These are phyloP conservation scores for Viridothelium virens DNA, from an alignment of 495 filamentous ascomycete species.

Conservation along the genomic window DNA sequence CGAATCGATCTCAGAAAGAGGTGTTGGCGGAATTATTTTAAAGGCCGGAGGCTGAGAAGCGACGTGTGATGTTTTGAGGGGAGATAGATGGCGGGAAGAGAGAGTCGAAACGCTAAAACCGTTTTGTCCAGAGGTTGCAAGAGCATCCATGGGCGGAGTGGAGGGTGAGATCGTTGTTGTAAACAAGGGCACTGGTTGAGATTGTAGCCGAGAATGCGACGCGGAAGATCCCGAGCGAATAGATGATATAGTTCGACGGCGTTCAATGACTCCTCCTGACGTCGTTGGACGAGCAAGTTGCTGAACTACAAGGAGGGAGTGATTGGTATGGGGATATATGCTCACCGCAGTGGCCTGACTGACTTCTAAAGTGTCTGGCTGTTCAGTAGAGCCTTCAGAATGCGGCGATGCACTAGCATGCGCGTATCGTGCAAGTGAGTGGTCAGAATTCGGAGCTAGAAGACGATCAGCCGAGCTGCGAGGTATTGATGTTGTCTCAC, in stretches of 20 bases:
- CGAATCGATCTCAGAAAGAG: constrained; percentile 43
- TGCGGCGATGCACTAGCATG: constrained; percentile 48
- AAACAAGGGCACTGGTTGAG: background rate
- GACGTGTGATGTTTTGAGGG: constrained; percentile 63
- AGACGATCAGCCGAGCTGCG: constrained; percentile 7
- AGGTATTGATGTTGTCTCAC: constrained; percentile 9
- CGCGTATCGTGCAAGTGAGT: constrained; percentile 33
- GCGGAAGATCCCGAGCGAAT: background rate
- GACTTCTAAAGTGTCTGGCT: constrained; percentile 54
- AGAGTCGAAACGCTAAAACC: background rate
- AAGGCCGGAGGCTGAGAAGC: constrained; percentile 62
- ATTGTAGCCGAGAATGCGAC: background rate
- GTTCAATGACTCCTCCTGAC: background rate
- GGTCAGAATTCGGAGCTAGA: constrained; percentile 15
- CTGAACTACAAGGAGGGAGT: constrained; percentile 71
- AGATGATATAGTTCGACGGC: constrained; percentile 14
- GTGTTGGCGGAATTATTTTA: constrained; percentile 69
- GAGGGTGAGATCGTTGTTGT: background rate
- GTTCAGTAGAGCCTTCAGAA: constrained; percentile 47
- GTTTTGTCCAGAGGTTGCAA: background rate
- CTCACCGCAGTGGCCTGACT: constrained; percentile 75
- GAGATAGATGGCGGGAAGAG: constrained; percentile 22
- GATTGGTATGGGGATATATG: constrained; percentile 81
- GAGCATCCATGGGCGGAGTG: background rate
- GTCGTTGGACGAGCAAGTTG: constrained; percentile 36